Evolutionary conservation across 208 protist species (phyloP), one percentile per base, ranked within the genome.

Genomic region (Jaenimonas drosophilae): DNA sequence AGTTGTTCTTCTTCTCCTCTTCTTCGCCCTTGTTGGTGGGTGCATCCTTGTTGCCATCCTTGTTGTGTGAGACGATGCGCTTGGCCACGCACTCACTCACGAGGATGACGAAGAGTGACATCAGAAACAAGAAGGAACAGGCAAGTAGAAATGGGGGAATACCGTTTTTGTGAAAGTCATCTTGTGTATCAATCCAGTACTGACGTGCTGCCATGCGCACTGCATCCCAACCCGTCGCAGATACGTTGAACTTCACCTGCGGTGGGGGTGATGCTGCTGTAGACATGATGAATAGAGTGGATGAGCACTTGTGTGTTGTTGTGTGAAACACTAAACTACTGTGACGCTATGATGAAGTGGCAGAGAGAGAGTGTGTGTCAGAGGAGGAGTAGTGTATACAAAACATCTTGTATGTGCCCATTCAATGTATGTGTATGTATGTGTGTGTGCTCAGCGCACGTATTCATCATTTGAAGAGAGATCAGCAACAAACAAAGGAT

Each of bases 401-500:
- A 39, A 17, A 54, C 2, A 54, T 7, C 37, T 12, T n/a, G 12
- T 20, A 4, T 42, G 2, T 21, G 3, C 25, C 3, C 2, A 40
- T n/a, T 34, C 9, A 34, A 34, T 34, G 14, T 34, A 34, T 34
- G 31, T 34, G 31, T 34, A 34, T 54, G 24, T 41, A 17, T 41
- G 36, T 24, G 32, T n/a, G 3, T 36, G 3, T 47, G n/a, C 25
- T n/a, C n/a, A n/a, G n/a, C n/a, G n/a, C 38, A 2, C 4, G 29
- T 1, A 26, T 40, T 50, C 17, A 20, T 41, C 29, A 26, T 34
- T 16, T 36, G n/a, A n/a, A 45, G 6, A 34, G 19, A 52, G 20
- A 44, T 28, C 27, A 36, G 4, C 39, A 44, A 64, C 21, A 52
- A 19, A 42, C 0, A 48, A 59, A 51, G 46, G 4, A 46, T 28